Base-by-base conservation (phyloP, 78 protist genomes). In the Dictyostelium brefeldianum region DNA sequence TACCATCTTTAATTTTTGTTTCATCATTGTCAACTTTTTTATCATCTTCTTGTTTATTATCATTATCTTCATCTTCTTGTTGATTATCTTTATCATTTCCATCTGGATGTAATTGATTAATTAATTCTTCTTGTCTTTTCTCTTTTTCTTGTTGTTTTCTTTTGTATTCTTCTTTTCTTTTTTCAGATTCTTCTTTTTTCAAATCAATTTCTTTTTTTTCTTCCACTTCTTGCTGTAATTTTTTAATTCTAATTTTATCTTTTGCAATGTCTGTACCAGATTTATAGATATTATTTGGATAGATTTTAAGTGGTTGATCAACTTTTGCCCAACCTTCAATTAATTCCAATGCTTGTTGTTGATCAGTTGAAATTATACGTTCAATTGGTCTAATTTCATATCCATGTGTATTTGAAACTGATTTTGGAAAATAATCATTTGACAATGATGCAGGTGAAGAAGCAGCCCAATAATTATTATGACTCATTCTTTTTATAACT, bases 401-500 rank as follows among this genome's bases (percentile, higher is more conserved):
- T 25, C 12, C 31, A 50, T 31, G 43, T 9, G 2, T 8, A 5
- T 48, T 75, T 43, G 50, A n/a, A n/a, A n/a, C 27, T 5, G 18
- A 20, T 25, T 25, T 22, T 22, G 62, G 62, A 27, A 41, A 48
- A 17, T 22, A 75, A 48, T n/a, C 14, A 48, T 14, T 25, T 8
- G 79, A 31, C 4, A 48, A 75, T 75, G 18, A 11, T 5, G 41
- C 3, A 2, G 81, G 81, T 8, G 22, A 22, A 0, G 81, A 75
- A 48, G 51, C 27, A 7, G 43, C 29, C 81, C 81, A 75, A 25
- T 75, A 75, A 10, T 75, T 75, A 14, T 20, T 47, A 27, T 25
- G 22, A 3, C 43, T 48, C 81, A 75, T 75, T 50, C 81, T 75
- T 54, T 75, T 48, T n/a, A 75, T 67, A 12, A 67, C 20, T 18